Base-by-base conservation (phyloP, 805 yeast genomes). In the Cyberlindnera mrakii region DNA sequence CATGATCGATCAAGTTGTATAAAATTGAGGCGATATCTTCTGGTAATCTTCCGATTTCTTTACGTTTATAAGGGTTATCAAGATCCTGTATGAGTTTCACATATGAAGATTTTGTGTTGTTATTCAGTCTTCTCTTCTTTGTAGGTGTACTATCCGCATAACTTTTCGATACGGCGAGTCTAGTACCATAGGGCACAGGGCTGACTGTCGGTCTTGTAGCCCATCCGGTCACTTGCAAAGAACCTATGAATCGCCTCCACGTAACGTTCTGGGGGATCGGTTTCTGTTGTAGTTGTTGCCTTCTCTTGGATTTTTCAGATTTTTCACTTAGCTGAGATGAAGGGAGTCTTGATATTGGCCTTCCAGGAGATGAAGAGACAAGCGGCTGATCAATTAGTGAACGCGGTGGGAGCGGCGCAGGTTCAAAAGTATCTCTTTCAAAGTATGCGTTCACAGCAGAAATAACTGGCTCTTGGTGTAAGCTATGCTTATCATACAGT, bases 1-100 rank as follows among this genome's bases (percentile, higher is more conserved):
- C 67, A 9, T 74, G 60, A 42, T 77, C 85, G 3, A 85, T 43
- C 29, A 89, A 66, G 0, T 95, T 88, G 4, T 81, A 74, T 9
- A 90, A 57, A 10, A 81, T 72, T 5, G 73, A 63, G 0, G 95
- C 88, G 27, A 78, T 67, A 39, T 78, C 84, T 49, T 82, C 89
- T 0, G 86, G 81, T 1, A 86, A 58, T 50, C 96, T 73, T 0
- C 93, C 97, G 27, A 90, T 67, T 57, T 86, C 96, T 46, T 84
- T 59, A 16, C 59, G 48, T 18, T 46, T 50, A 4, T 48, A 41
- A 3, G 56, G 45, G 39, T 62, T 64, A 35, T 50, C 32, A 6
- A 39, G 32, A 40, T 56, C 54, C 35, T 55, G 60, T 3, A 57
- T 44, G 17, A 68, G 45, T 40, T 65, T 65, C 6, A 68, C 52